phyloP scores from a whole-genome alignment of 352 stramenopile genomes.

The Phytophthora idaei region DNA sequence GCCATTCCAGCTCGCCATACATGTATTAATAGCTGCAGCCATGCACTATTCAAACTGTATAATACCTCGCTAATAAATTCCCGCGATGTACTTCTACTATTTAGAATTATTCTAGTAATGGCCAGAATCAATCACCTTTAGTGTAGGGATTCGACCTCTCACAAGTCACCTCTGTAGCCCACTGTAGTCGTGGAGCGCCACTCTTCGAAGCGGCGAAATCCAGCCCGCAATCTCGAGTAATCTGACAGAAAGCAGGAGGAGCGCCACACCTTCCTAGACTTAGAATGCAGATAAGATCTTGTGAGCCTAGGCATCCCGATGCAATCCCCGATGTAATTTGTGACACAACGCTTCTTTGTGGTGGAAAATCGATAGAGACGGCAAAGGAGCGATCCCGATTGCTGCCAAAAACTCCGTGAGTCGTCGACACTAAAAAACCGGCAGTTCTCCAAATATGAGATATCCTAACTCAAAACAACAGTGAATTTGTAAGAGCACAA shows the following conservation, averaged over 20 bases:
- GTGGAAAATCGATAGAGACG: conserved; percentile 2
- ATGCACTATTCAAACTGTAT: too few relatives aligned
- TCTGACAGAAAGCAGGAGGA: background rate
- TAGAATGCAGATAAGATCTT: too few relatives aligned
- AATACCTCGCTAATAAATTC: too few relatives aligned
- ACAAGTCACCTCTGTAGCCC: background rate
- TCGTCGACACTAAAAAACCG: conserved; percentile 23
- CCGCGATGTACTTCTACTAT: too few relatives aligned
- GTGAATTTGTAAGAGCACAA: background rate
- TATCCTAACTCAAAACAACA: background rate
- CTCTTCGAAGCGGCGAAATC: background rate
- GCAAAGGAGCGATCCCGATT: conserved; percentile 1
- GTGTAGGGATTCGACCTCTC: background rate
- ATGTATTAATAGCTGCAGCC: background rate
- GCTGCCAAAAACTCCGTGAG: too few relatives aligned
- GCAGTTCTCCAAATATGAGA: background rate
- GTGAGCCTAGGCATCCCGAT: background rate
- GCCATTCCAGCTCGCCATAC: conserved; percentile 14
- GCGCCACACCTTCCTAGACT: too few relatives aligned
- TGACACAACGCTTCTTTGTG: conserved; percentile 20
- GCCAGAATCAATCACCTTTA: conserved; percentile 19
- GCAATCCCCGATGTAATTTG: conserved; percentile 7
- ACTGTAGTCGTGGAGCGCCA: background rate
- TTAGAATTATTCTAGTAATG: background rate
- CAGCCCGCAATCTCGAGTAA: conserved; percentile 5